Base-by-base conservation (phyloP, 441 rosid species). In the Jatropha podagrica region DNA sequence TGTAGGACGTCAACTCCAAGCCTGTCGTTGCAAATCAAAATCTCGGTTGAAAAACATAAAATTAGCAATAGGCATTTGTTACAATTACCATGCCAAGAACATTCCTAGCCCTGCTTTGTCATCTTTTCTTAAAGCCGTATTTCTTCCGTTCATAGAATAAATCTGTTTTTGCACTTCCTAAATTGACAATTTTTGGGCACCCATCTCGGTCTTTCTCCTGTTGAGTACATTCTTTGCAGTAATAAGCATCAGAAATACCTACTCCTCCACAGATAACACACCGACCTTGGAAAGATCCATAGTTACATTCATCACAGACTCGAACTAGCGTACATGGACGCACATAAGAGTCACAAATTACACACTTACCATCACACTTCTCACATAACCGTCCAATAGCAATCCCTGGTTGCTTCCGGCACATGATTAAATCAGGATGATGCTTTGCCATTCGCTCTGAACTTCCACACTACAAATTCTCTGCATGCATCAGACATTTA, bases 271-370 rank as follows among this genome's bases (percentile, higher is more conserved):
- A 92, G 63, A 94, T 91, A 42, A 91, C 97, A 65, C 97, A 91
- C 32, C 98, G 86, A 23, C 98, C 95, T 79, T 91, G 98, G 83
- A 92, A 92, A 15, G 97, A 94, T 0, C 98, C 97, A 4, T 90
- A 92, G 90, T 92, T 94, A 83, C 98, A 94, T 73, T 94, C 96
- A 59, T 92, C 98, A 52, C 96, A 92, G 4, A 94, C 92, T 40
- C 96, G 88, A n/a, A 94, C 98, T 0, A 92, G 97, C 7, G 98
- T 92, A 84, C 97, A 91, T 37, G 98, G 97, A 49, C 93, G 95
- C 74, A 92, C 96, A 17, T 87, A 92, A 3, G 96, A 94, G 77
- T 92, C 95, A 0, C 98, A 92, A 18, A 94, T 83, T 52, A 92
- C 96, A 48, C 98, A 94, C 68, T 94, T 90, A 44, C 96, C 98